Evolutionary conservation across 2,329 filamentous ascomycete genomes (phyloP), one percentile per base, ranked within the genome.

Genomic region (Fusarium piperis): DNA sequence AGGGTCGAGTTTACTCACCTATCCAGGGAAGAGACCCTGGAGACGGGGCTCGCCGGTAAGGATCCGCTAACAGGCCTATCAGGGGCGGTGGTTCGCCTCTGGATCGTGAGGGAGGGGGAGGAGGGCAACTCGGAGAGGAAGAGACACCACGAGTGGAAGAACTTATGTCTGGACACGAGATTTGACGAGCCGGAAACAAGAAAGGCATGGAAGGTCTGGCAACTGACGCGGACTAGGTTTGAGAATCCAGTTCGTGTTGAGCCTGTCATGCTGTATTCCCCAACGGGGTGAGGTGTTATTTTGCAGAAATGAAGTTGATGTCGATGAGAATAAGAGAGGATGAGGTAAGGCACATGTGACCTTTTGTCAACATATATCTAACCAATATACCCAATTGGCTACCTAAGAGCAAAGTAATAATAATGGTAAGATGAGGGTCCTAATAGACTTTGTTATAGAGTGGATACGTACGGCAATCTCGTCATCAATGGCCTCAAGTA

Each of bases 1-100:
- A 33, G 35, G 3, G 48, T 74, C 3, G 59, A 70, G 32, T 72
- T 66, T 30, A 55, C 70, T 6, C 58, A 33, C 2, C 44, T 75
- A 5, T 35, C 52, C 3, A 61, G 41, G 30, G 6, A 35, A 10
- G 70, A 75, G 9, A 38, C 68, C 12, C n/a, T 46, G 30, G 56
- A 62, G 11, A 39, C 55, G 26, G 30, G 60, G 6, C 15, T 62
- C 15, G 46, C 59, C 12, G 51, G 57, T 18, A 16, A 46, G 10
- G 11, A 57, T 13, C 11, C 8, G 4, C n/a, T 12, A 2, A 55
- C 35, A 5, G 35, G 18, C 6, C 23, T 71, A 18, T 46, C 62
- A 6, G 58, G 58, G 10, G 35, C 58, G 6, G 38, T 67, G 10
- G 30, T 57, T 9, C 70, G 63, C 7, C 13, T 75, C 1, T 75